A percentile compares a stretch with the other conserved stretches of the same genome.
Evolutionary conservation across 495 filamentous ascomycete genomes (phyloP).

Genomic region (Podospora appendiculata): DNA sequence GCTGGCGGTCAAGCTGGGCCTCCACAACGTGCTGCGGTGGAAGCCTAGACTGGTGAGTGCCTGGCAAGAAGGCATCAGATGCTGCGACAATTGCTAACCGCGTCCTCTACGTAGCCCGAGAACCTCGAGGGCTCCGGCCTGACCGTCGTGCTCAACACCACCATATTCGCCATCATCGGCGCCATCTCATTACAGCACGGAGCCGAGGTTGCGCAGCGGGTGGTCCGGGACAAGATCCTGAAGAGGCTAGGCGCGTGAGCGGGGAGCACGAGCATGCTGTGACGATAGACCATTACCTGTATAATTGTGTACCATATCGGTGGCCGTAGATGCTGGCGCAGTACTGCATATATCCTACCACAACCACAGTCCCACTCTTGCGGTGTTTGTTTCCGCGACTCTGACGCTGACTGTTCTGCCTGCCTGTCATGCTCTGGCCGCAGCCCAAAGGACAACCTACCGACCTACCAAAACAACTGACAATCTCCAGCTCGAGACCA

Average conservation of each 20-base stretch:
- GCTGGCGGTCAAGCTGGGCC: slow-evolving; percentile 60
- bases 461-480: too few species aligned
- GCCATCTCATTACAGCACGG: slow-evolving; percentile 82
- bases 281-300: slow-evolving; percentile 4
- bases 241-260: neutral
- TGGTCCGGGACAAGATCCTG: slow-evolving; percentile 73
- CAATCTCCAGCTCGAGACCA: too few species aligned
- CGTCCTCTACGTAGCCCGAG: slow-evolving; percentile 46
- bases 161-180: slow-evolving; percentile 78
- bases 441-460: too few species aligned
- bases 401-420: too few species aligned
- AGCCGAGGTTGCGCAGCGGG: slow-evolving; percentile 63
- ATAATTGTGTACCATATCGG: slow-evolving; percentile 22
- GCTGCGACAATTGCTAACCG: slow-evolving; percentile 2
- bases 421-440: too few species aligned
- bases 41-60: slow-evolving; percentile 65
- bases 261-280: neutral
- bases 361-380: too few species aligned
- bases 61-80: neutral
- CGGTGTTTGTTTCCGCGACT: too few species aligned
- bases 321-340: slow-evolving; percentile 2
- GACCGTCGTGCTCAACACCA: slow-evolving; percentile 61
- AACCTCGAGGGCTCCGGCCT: slow-evolving; percentile 67
- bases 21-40: slow-evolving; percentile 76
- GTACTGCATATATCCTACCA: too few species aligned